Evolutionary conservation across 2,329 filamentous ascomycete genomes (phyloP).

Genomic region (Monilinia fructicola): DNA sequence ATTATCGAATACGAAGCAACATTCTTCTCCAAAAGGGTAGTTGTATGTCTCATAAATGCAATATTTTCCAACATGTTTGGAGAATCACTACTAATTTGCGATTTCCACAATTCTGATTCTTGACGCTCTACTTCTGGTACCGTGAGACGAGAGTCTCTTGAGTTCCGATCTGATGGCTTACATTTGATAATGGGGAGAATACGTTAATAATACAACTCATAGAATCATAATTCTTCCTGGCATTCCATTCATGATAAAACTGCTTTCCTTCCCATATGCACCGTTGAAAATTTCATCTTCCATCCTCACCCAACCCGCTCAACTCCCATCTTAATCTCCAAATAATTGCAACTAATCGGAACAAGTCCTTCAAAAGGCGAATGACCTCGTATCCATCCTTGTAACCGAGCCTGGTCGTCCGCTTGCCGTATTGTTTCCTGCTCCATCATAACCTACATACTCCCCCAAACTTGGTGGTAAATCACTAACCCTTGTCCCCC

Average conservation of each 20-base stretch:
- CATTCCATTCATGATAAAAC: background rate
- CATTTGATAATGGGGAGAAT: background rate
- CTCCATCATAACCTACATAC: constrained; percentile 36
- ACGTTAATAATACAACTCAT: background rate
- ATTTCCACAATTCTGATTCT: too few species aligned
- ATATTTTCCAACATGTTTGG: too few species aligned
- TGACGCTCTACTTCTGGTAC: too few species aligned
- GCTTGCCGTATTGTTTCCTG: constrained; percentile 26
- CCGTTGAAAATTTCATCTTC: background rate
- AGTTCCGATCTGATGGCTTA: too few species aligned
- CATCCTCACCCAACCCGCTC: constrained; percentile 23
- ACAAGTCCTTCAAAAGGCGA: constrained; percentile 25
- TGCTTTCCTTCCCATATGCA: background rate
- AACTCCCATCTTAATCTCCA: constrained; percentile 30
- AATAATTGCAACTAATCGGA: constrained; percentile 1
- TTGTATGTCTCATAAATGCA: too few species aligned
- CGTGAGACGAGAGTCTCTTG: background rate
- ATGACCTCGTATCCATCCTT: constrained; percentile 28
- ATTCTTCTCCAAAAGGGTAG: too few species aligned
- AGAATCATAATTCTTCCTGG: background rate
- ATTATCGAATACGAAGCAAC: too few species aligned
- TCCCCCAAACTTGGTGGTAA: constrained; percentile 57
- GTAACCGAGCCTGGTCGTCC: constrained; percentile 19
- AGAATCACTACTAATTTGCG: too few species aligned
- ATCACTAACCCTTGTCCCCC: constrained; percentile 61